phyloP scores from a whole-genome alignment of 2,329 filamentous ascomycete genomes.

The Ophiosphaerella herpotricha region DNA sequence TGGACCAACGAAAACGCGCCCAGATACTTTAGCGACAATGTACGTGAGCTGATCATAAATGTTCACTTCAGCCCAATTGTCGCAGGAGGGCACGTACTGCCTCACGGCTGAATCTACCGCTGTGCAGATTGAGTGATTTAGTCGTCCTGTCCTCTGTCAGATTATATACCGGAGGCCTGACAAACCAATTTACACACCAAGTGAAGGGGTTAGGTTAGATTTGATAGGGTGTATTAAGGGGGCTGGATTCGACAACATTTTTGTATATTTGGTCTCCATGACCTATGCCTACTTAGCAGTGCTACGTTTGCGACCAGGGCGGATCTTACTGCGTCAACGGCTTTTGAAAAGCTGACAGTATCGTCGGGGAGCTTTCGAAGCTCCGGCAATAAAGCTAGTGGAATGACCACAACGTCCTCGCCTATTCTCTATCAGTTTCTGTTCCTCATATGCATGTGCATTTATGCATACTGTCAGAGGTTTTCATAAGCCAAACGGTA shows the following conservation, averaged over 20 bases:
- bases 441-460: not conserved
- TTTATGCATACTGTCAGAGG: slow-evolving; percentile 19
- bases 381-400: slow-evolving; percentile 36
- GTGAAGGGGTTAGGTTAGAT: slow-evolving; percentile 40
- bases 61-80: slow-evolving; percentile 39
- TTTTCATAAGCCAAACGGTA: slow-evolving; percentile 26
- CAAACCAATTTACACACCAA: slow-evolving; percentile 27
- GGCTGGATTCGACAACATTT: slow-evolving; percentile 20
- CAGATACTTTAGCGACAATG: slow-evolving; percentile 42
- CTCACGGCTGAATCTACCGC: slow-evolving; percentile 37
- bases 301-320: not conserved
- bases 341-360: slow-evolving; percentile 37
- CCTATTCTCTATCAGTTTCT: slow-evolving; percentile 19
- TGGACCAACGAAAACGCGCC: slow-evolving; percentile 40
- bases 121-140: slow-evolving; percentile 33
- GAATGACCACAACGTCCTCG: slow-evolving; percentile 33
- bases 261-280: slow-evolving; percentile 41
- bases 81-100: slow-evolving; percentile 32
- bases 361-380: slow-evolving; percentile 39
- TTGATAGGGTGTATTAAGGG: slow-evolving; percentile 30
- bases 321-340: slow-evolving; percentile 27
- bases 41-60: slow-evolving; percentile 35
- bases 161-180: not conserved
- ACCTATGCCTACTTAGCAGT: slow-evolving; percentile 20
- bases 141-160: slow-evolving; percentile 28